Evolutionary conservation across 2,329 filamentous ascomycete genomes (phyloP).

Genomic region (Lecanosticta acicola): DNA sequence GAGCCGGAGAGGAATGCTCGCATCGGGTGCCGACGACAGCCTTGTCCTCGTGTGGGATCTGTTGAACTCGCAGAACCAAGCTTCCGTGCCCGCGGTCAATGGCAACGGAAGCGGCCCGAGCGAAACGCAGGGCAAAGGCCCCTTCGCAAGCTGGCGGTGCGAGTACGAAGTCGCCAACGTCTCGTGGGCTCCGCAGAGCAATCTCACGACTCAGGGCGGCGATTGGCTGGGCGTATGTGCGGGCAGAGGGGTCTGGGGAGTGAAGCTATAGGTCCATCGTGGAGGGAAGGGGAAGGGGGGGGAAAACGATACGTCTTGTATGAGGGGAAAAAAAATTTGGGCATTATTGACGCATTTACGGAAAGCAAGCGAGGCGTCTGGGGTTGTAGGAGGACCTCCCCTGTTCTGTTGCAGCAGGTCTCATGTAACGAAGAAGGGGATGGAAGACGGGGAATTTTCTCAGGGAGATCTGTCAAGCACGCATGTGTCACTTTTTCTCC

Average conservation of each 20-base stretch:
- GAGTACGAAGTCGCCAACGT: slow-evolving; percentile 83
- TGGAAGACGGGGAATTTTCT: too few relatives aligned
- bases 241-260: slow-evolving; percentile 75
- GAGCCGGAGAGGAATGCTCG: slow-evolving; percentile 75
- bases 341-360: slow-evolving; percentile 5
- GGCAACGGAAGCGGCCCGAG: slow-evolving; percentile 24
- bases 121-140: slow-evolving; percentile 53
- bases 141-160: slow-evolving; percentile 74
- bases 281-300: too few relatives aligned
- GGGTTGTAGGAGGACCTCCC: too few relatives aligned
- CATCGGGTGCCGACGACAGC: slow-evolving; percentile 86
- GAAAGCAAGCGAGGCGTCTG: slow-evolving; percentile 3
- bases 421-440: too few relatives aligned
- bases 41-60: slow-evolving; percentile 93
- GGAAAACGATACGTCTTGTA: neutral
- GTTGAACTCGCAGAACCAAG: slow-evolving; percentile 55
- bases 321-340: neutral
- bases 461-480: too few relatives aligned
- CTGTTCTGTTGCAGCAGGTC: too few relatives aligned
- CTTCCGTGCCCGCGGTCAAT: slow-evolving; percentile 29
- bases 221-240: slow-evolving; percentile 82
- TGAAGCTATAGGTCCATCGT: slow-evolving; percentile 54
- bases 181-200: slow-evolving; percentile 71
- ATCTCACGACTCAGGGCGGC: slow-evolving; percentile 61
- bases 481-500: too few relatives aligned